Evolutionary conservation across 1,284 basidiomycete species (phyloP).

Genomic region (Tilletia walkeri): DNA sequence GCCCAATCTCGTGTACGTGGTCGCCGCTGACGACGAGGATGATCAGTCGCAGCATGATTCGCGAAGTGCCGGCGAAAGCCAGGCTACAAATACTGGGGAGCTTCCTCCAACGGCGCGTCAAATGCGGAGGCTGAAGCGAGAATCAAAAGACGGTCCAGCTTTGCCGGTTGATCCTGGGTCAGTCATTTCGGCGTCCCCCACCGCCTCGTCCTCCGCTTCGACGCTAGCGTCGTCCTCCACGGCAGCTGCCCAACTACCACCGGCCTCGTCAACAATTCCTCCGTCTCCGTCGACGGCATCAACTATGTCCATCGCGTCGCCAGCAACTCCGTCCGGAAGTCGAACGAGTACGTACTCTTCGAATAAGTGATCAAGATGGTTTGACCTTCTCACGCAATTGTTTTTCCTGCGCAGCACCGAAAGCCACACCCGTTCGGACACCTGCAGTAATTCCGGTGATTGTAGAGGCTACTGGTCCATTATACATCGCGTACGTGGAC

Average conservation of each 20-base stretch:
- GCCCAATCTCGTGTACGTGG: slow-evolving; percentile 63
- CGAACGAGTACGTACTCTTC: background rate
- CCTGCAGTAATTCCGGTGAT: background rate
- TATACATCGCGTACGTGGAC: slow-evolving; percentile 41
- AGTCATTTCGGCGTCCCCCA: too few species aligned
- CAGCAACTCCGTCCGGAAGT: background rate
- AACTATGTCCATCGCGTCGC: background rate
- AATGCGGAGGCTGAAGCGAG: background rate
- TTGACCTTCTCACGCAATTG: too few species aligned
- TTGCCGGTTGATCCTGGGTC: background rate
- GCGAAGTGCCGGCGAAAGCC: background rate
- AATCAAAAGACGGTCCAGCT: background rate
- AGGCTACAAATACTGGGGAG: too few species aligned
- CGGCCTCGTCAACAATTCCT: background rate
- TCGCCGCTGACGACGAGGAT: slow-evolving; percentile 55
- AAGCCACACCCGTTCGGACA: background rate
- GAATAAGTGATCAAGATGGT: background rate
- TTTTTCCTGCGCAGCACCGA: background rate
- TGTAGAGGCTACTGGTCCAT: slow-evolving; percentile 45
- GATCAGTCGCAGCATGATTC: slow-evolving; percentile 24
- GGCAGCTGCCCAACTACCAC: background rate
- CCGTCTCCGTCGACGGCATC: background rate
- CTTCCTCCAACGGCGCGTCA: background rate
- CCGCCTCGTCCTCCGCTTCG: background rate
- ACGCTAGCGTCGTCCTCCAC: background rate